phyloP scores from a whole-genome alignment of 495 filamentous ascomycete species.

The Acidiella bohemica region DNA sequence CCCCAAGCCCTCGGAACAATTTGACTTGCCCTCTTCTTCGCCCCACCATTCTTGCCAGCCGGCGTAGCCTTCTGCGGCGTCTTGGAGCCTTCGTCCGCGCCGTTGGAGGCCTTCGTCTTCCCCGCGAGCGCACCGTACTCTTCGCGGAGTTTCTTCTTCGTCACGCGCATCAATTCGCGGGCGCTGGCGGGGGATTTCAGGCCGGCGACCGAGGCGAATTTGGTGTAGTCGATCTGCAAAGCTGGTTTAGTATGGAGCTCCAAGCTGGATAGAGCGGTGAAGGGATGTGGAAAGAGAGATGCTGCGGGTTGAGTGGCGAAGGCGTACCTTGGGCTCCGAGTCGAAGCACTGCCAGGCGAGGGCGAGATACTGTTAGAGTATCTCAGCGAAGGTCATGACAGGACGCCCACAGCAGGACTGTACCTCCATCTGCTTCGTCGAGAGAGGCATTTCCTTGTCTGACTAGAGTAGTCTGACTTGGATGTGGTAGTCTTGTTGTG shows the following conservation, averaged over 20 bases:
- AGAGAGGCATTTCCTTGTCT: conserved; percentile 7
- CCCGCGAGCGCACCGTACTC: not conserved
- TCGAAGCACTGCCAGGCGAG: conserved; percentile 13
- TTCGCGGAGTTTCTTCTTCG: conserved; percentile 8
- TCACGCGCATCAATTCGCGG: conserved; percentile 12
- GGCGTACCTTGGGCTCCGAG: conserved; percentile 11
- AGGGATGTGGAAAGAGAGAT: not conserved
- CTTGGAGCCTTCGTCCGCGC: not conserved
- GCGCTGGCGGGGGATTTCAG: conserved; percentile 4
- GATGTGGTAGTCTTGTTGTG: not conserved
- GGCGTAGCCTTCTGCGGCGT: not conserved
- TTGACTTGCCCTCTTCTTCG: no score
- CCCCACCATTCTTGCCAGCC: no score
- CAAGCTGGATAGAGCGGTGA: not conserved
- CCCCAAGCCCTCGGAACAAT: no score
- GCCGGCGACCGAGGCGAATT: conserved; percentile 10
- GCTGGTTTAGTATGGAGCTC: not conserved
- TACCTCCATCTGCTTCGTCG: conserved; percentile 8
- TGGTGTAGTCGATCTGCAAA: conserved; percentile 9
- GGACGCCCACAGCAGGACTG: not conserved
- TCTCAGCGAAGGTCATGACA: not conserved
- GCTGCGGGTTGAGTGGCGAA: not conserved
- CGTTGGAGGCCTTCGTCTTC: not conserved
- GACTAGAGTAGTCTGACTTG: not conserved
- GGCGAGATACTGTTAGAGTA: not conserved